A percentile compares a stretch with the other conserved stretches of the same genome.
Conservation (phyloP, 306 rosid species). For the Rosa chinensis region DNA sequence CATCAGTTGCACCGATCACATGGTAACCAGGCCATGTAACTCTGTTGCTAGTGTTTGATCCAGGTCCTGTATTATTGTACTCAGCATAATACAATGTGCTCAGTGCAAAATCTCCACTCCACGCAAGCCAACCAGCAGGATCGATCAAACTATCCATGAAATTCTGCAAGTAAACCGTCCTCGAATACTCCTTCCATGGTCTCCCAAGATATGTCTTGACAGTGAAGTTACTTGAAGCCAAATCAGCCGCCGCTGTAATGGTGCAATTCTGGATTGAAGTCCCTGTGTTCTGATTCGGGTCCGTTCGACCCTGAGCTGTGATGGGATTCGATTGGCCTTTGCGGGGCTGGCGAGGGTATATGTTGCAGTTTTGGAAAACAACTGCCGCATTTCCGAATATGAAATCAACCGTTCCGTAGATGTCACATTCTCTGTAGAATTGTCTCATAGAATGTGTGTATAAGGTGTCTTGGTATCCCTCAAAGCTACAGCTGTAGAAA, state of each 20-base stretch:
- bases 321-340: conserved; percentile 27
- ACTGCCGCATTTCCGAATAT: conserved; percentile 45
- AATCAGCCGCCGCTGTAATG: conserved; percentile 17
- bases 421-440: conserved; percentile 47
- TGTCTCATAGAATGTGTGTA: conserved; percentile 43
- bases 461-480: conserved; percentile 45
- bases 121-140: conserved; percentile 38
- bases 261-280: conserved; percentile 44
- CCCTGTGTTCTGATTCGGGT: conserved; percentile 39
- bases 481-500: conserved; percentile 44
- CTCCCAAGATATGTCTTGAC: conserved; percentile 40
- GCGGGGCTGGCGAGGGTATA: conserved; percentile 29
- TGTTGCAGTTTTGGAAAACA: conserved; percentile 39
- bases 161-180: conserved; percentile 37
- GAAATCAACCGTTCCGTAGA: conserved; percentile 47
- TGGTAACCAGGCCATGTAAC: conserved; percentile 45
- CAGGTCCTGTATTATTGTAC: conserved; percentile 33
- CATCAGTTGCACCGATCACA: conserved; percentile 21
- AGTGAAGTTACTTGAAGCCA: conserved; percentile 20
- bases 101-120: conserved; percentile 31
- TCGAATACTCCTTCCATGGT: conserved; percentile 48
- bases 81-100: conserved; percentile 42
- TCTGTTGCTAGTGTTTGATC: conserved; percentile 27
- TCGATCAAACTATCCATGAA: conserved; percentile 32
- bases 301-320: conserved; percentile 41